Evolutionary conservation across 2,329 filamentous ascomycete genomes (phyloP), one percentile per base, ranked within the genome.

Genomic region (Elsinoe arachidis): DNA sequence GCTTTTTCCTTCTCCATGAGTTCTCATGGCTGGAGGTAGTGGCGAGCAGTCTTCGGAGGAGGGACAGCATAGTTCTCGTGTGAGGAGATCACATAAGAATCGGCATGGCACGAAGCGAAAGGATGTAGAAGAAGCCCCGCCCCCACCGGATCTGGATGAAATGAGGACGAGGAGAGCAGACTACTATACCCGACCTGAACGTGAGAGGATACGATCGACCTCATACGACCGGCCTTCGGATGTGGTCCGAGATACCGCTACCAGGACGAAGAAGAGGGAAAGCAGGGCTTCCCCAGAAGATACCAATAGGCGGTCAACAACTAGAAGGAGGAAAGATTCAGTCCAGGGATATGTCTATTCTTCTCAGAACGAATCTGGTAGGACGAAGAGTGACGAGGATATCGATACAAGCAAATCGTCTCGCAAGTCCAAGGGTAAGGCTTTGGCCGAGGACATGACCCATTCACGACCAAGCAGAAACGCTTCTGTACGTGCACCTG

Each of bases 281-380:
- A 53, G 34, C n/a, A 53, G 19, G 46, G 15, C 34, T 7, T 2
- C 15, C 3, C 15, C 14, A 51, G 68, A 69, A 55, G 61, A 65
- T 34, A 60, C 62, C 5, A 64, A 66, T 10, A 63, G 63, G 47
- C 62, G 67, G 15, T 66, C 68, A 3, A 12, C 44, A n/a, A 53
- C 46, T 5, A 62, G 52, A 35, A 57, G 56, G 35, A 60, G 55
- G 39, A 54, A 51, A 19, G 60, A 60, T 17, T 60, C 59, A 9
- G 55, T 60, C 17, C 57, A 58, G 14, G 59, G 56, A 19, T 39
- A 54, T 35, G 51, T 60, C 34, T 60, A 35, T 9, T 34, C 26
- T 19, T 51, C 46, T 12, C 46, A 23, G 11, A 15, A 51, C 5
- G 26, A 14, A 12, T 51, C 46, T 51, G 46, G 46, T 15, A 51